phyloP scores from a whole-genome alignment of 768 basidiomycete genomes.

The Glaciozyma antarctica region DNA sequence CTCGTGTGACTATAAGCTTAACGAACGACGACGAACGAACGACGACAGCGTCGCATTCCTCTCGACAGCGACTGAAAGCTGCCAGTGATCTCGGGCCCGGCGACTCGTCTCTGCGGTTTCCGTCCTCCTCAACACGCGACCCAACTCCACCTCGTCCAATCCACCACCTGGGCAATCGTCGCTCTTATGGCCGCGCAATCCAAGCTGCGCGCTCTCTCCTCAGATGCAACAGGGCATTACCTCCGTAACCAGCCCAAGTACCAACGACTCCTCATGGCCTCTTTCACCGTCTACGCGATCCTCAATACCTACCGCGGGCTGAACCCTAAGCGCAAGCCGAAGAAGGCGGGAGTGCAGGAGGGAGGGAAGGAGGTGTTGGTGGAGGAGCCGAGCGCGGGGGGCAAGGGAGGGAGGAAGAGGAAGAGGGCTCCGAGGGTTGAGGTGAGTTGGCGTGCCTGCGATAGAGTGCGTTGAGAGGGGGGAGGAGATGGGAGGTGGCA shows the following conservation, averaged over 20 bases:
- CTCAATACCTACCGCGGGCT: background rate
- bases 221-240: background rate
- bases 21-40: no score
- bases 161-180: no score
- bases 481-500: background rate
- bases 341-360: background rate
- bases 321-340: background rate
- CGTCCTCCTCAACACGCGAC: no score
- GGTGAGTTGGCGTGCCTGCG: background rate
- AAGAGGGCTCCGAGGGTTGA: constrained; percentile 6
- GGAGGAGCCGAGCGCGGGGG: background rate
- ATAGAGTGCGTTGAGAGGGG: background rate
- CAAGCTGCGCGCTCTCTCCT: no score
- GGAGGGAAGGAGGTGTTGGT: background rate
- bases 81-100: no score
- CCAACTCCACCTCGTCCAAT: no score
- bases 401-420: background rate
- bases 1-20: no score
- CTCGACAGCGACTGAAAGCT: no score
- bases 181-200: no score
- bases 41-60: no score
- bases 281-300: constrained; percentile 1
- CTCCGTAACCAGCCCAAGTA: background rate
- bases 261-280: constrained; percentile 2
- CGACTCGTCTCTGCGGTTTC: no score